Percentiles rank a stretch among this genome's conserved stretches.
These are phyloP conservation scores for Nelumbo lutea DNA, from an alignment of 164 flowering plant genomes.

Conservation along the genomic window DNA sequence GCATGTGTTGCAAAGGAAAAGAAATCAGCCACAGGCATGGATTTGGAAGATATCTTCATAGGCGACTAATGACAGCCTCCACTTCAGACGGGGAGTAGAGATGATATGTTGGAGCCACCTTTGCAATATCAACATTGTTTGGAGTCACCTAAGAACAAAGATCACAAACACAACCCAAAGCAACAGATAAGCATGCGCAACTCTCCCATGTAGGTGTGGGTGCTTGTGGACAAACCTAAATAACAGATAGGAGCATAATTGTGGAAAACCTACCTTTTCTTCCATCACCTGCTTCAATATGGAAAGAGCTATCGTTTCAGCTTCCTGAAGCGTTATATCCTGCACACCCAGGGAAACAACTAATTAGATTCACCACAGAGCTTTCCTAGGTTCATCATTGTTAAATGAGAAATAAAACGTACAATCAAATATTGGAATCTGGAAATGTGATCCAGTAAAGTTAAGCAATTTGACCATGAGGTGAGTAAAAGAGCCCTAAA, in stretches of 20 bases:
- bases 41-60: slow-evolving; percentile 24
- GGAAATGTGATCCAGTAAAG: no score
- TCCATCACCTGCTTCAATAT: slow-evolving; percentile 99
- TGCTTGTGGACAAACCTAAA: not conserved
- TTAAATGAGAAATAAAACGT: not conserved
- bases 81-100: slow-evolving; percentile 87
- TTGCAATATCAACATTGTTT: slow-evolving; percentile 91
- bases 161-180: not conserved
- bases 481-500: no score
- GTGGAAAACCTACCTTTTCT: slow-evolving; percentile 58
- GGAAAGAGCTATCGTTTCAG: slow-evolving; percentile 89
- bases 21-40: no score
- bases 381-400: not conserved
- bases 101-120: slow-evolving; percentile 88
- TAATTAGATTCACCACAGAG: not conserved
- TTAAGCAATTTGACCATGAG: no score
- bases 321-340: slow-evolving; percentile 84
- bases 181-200: no score
- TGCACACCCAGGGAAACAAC: slow-evolving; percentile 26
- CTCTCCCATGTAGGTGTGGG: no score
- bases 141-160: slow-evolving; percentile 69
- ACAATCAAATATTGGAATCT: not conserved
- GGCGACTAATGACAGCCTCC: slow-evolving; percentile 84
- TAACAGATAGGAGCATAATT: not conserved
- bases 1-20: no score